Conservation (phyloP, 202 grass and related monocot species). For the Setaria viridis region DNA sequence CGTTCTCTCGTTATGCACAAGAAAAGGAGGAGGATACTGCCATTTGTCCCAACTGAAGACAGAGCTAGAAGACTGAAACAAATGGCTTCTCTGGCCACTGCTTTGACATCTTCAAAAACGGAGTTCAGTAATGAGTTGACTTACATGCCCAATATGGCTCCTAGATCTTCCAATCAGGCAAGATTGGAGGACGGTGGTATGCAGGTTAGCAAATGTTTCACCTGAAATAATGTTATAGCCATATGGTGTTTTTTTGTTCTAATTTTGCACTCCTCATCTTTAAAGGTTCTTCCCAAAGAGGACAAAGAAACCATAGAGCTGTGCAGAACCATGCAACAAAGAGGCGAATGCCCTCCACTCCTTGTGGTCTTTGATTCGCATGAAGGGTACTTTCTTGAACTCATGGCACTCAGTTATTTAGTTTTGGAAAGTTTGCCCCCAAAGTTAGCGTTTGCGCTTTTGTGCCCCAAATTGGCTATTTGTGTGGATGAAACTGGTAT, state of each 20-base stretch:
- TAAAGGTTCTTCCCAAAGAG: conserved; percentile 71
- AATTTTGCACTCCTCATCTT: conserved; percentile 18
- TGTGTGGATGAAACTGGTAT: not conserved
- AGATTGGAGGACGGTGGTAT: conserved; percentile 80
- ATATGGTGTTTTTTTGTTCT: conserved; percentile 25
- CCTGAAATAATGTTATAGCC: conserved; percentile 21
- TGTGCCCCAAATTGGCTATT: not conserved
- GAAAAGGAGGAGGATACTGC: conserved; percentile 83
- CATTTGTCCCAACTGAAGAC: conserved; percentile 72
- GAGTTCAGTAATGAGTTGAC: conserved; percentile 83
- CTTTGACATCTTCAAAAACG: conserved; percentile 69
- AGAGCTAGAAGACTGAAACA: conserved; percentile 59
- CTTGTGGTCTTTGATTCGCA: conserved; percentile 76
- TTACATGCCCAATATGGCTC: conserved; percentile 69
- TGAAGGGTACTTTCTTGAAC: conserved; percentile 62
- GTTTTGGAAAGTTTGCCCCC: not conserved
- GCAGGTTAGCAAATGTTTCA: conserved; percentile 62
- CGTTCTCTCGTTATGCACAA: conserved; percentile 73
- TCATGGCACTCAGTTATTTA: conserved; percentile 10
- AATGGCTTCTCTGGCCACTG: conserved; percentile 91
- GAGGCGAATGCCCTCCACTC: conserved; percentile 85
- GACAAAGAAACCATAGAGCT: conserved; percentile 80
- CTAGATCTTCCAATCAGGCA: conserved; percentile 71
- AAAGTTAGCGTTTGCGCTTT: not conserved
- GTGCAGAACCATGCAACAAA: conserved; percentile 76